Evolutionary conservation across 306 rosid species (phyloP).

Genomic region (Casuarina equisetifolia): DNA sequence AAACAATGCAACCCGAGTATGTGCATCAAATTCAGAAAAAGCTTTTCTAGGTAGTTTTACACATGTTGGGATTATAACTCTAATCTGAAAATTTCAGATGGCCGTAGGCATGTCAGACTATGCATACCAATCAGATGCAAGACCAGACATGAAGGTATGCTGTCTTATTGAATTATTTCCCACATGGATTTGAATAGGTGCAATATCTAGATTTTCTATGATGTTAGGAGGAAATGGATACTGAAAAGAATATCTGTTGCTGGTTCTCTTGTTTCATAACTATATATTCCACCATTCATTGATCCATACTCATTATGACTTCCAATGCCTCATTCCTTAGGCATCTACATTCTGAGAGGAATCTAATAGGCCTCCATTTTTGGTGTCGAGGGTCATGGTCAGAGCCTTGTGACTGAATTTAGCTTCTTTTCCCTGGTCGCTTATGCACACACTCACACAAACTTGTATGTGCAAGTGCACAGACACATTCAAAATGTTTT

Average conservation of each 20-base stretch:
- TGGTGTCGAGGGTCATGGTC: neutral
- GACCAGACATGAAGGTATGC: constrained; percentile 87
- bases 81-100: constrained; percentile 69
- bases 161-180: constrained; percentile 14
- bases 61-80: constrained; percentile 25
- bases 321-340: neutral
- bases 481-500: neutral
- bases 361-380: neutral
- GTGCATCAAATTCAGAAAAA: constrained; percentile 29
- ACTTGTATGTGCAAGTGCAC: neutral
- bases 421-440: neutral
- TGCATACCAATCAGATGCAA: constrained; percentile 61
- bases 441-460: neutral
- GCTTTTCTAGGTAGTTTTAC: constrained; percentile 17
- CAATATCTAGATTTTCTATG: neutral
- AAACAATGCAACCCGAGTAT: constrained; percentile 95
- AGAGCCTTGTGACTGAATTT: neutral
- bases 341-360: neutral
- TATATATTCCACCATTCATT: neutral
- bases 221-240: neutral
- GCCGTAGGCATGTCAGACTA: constrained; percentile 92
- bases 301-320: neutral
- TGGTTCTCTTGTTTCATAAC: neutral
- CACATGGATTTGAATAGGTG: neutral
- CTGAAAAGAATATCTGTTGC: neutral